phyloP scores from a whole-genome alignment of 1,284 basidiomycete genomes.

The Leccinum fuscescens region DNA sequence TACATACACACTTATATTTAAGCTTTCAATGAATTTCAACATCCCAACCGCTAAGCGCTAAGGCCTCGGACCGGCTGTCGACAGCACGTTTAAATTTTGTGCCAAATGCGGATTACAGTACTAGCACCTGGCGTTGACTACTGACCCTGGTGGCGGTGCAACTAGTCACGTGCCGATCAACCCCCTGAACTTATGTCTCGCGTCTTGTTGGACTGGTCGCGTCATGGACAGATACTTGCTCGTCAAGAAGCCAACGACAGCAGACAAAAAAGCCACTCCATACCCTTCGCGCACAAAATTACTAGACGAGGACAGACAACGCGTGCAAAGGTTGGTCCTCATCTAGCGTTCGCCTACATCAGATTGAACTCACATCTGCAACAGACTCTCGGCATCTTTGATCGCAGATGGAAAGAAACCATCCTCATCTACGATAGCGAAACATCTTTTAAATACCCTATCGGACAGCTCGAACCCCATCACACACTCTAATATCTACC shows the following conservation, averaged over 20 bases:
- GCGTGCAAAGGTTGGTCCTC: constrained; percentile 15
- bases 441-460: constrained; percentile 56
- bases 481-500: constrained; percentile 62
- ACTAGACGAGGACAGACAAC: constrained; percentile 18
- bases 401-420: constrained; percentile 34
- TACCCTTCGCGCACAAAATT: constrained; percentile 16
- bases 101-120: no score
- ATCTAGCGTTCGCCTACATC: no score
- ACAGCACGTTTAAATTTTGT: no score
- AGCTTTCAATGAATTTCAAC: background rate
- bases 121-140: background rate
- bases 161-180: constrained; percentile 2
- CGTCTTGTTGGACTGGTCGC: background rate
- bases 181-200: constrained; percentile 12
- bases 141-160: background rate
- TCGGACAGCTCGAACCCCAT: constrained; percentile 65
- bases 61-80: no score
- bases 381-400: constrained; percentile 35
- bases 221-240: constrained; percentile 44
- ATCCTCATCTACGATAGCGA: constrained; percentile 49
- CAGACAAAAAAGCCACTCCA: constrained; percentile 13
- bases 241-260: constrained; percentile 32
- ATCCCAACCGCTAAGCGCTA: background rate
- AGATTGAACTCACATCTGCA: background rate
- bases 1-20: background rate